phyloP scores from a whole-genome alignment of 2,329 filamentous ascomycete genomes.

The Knufia fluminis region DNA sequence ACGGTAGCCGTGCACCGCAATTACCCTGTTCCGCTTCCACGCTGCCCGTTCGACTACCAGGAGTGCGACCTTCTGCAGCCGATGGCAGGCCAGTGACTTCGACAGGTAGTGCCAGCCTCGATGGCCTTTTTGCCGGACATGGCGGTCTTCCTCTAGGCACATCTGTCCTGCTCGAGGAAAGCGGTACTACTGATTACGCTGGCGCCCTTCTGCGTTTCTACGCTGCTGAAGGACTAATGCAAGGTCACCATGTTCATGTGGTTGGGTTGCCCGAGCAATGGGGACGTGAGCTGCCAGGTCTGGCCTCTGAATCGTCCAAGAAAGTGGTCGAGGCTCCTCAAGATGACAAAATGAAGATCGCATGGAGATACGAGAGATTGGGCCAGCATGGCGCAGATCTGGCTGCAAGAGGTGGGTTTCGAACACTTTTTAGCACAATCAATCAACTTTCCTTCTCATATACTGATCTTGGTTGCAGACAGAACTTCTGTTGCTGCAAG shows the following conservation, averaged over 20 bases:
- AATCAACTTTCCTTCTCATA: background rate
- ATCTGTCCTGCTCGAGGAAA: constrained; percentile 73
- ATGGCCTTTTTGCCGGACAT: constrained; percentile 77
- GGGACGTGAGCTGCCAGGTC: constrained; percentile 72
- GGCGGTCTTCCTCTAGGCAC: constrained; percentile 74
- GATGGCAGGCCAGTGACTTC: constrained; percentile 84
- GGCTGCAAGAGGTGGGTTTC: constrained; percentile 51
- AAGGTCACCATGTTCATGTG: constrained; percentile 81
- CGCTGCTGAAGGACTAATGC: constrained; percentile 83
- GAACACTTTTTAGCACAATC: background rate
- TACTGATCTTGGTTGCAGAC: constrained; percentile 16
- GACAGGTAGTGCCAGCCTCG: constrained; percentile 78
- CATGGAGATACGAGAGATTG: constrained; percentile 88
- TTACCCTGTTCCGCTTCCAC: constrained; percentile 13
- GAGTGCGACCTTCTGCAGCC: constrained; percentile 73
- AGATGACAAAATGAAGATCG: constrained; percentile 91
- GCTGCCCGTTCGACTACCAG: constrained; percentile 31
- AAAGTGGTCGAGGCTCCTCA: constrained; percentile 35
- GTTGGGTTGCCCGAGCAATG: constrained; percentile 71
- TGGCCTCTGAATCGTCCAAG: constrained; percentile 46
- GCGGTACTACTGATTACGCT: constrained; percentile 87
- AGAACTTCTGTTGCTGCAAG: constrained; percentile 26
- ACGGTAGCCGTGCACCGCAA: constrained; percentile 12
- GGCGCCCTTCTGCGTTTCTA: constrained; percentile 78
- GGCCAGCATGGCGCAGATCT: constrained; percentile 56